Evolutionary conservation across 257 asterid genomes (phyloP).

Genomic region (Fraxinus cuspidata): DNA sequence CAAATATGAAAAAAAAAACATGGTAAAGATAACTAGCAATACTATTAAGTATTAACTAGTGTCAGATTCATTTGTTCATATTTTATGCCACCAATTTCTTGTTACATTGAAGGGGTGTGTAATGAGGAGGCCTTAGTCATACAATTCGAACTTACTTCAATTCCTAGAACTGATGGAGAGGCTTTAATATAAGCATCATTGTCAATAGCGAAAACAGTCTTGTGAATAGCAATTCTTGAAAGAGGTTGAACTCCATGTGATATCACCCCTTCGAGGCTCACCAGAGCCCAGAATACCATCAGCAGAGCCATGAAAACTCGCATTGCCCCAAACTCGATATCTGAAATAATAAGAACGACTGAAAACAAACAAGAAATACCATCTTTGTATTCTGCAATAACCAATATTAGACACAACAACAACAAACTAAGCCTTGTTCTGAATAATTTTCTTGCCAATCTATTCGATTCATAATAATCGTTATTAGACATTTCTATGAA

Average conservation of each 20-base stretch:
- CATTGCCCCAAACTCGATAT: constrained; percentile 42
- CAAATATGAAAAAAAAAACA: not conserved
- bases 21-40: not conserved
- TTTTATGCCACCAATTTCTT: not conserved
- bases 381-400: not conserved
- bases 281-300: constrained; percentile 52
- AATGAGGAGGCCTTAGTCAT: not conserved
- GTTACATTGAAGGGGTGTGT: not conserved
- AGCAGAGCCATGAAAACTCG: constrained; percentile 31
- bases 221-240: constrained; percentile 55
- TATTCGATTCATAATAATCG: not conserved
- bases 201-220: constrained; percentile 59
- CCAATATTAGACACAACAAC: not conserved
- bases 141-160: constrained; percentile 45
- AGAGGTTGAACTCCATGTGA: constrained; percentile 85
- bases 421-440: not conserved
- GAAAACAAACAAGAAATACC: not conserved
- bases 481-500: not conserved
- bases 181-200: constrained; percentile 58
- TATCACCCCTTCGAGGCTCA: constrained; percentile 44
- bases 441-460: no score
- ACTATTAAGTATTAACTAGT: not conserved
- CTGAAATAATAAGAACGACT: not conserved
- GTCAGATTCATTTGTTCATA: not conserved
- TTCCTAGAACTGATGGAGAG: constrained; percentile 78